Evolutionary conservation across 2,329 filamentous ascomycete genomes (phyloP), one percentile per base, ranked within the genome.

Genomic region (Blastomyces gilchristii): DNA sequence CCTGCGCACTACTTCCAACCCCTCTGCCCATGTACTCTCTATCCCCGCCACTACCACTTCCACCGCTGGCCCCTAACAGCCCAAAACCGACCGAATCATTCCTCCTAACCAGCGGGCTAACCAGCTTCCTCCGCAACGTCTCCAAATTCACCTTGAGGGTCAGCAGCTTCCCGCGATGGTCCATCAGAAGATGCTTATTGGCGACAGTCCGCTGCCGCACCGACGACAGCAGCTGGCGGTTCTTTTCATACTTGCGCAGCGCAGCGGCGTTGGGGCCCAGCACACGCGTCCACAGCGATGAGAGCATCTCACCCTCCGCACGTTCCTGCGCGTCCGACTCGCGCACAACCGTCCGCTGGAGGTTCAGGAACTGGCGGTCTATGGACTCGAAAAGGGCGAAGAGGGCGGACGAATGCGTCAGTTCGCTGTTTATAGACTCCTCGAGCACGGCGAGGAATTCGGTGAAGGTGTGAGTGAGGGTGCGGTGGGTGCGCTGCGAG

Each of bases 331-430:
- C 83, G 66, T 89, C 87, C 25, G 87, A 85, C 77, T 97, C 92
- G 69, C 91, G 89, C 62, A 90, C 87, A 11, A 96, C 91, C 5
- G 86, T 89, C 65, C 91, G 87, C 66, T 90, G 90, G 0, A 97
- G 82, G 73, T 94, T 95, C 65, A 91, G 83, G 76, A 97, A 96
- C 73, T 96, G 91, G 61, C 86, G 84, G 76, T 97, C 93, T 68
- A 97, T 91, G 64, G 87, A 85, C 73, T 96, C 91, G 74, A 97
- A 97, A n/a, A 96, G 85, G 3, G 85, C 85, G 74, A 96, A 96
- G 16, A 97, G 84, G 0, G 86, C 84, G 1, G 91, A 84, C 50
- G 87, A 89, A 76, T 93, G 88, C 62, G 87, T 86, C 25, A 97
- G 81, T 75, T 97, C 92, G 67, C 84, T 88, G 69, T 88, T 85